phyloP scores from a whole-genome alignment of 1,284 basidiomycete species.

The Gymnopus androsaceus region DNA sequence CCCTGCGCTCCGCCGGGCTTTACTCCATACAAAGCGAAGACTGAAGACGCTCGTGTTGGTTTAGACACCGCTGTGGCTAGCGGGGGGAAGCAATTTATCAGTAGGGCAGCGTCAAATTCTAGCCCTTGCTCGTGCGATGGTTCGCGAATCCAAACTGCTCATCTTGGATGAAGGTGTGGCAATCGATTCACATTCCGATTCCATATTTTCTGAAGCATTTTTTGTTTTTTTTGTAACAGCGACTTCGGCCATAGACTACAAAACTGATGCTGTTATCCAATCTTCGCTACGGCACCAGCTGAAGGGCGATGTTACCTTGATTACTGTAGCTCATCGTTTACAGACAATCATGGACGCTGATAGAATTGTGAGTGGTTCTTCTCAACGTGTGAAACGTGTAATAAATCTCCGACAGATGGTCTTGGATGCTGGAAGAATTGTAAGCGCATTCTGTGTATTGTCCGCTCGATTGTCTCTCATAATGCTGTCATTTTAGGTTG shows the following conservation, averaged over 20 bases:
- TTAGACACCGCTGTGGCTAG: conserved; percentile 41
- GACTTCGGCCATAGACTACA: conserved; percentile 24
- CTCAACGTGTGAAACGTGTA: neutral
- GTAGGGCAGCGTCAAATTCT: conserved; percentile 59
- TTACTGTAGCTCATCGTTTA: conserved; percentile 16
- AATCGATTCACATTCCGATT: neutral
- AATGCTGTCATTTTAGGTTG: conserved; percentile 27
- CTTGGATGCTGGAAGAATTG: conserved; percentile 16
- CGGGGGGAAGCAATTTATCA: conserved; percentile 52
- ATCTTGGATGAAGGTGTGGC: conserved; percentile 40
- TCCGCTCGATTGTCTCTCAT: neutral
- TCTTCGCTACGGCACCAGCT: conserved; percentile 12
- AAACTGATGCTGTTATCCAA: conserved; percentile 12
- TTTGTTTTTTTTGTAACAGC: conserved; percentile 11
- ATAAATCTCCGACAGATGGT: no score
- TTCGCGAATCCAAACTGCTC: conserved; percentile 42
- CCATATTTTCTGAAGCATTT: neutral
- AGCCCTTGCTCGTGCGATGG: conserved; percentile 42
- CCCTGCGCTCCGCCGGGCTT: conserved; percentile 43
- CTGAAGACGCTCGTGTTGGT: conserved; percentile 36
- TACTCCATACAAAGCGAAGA: conserved; percentile 37
- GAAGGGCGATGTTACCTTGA: conserved; percentile 12
- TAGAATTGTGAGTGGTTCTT: conserved; percentile 14
- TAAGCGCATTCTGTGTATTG: neutral
- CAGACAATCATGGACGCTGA: conserved; percentile 17